These are phyloP conservation scores for Phytophthora meadii DNA, from an alignment of 352 stramenopile genomes.

Conservation along the genomic window DNA sequence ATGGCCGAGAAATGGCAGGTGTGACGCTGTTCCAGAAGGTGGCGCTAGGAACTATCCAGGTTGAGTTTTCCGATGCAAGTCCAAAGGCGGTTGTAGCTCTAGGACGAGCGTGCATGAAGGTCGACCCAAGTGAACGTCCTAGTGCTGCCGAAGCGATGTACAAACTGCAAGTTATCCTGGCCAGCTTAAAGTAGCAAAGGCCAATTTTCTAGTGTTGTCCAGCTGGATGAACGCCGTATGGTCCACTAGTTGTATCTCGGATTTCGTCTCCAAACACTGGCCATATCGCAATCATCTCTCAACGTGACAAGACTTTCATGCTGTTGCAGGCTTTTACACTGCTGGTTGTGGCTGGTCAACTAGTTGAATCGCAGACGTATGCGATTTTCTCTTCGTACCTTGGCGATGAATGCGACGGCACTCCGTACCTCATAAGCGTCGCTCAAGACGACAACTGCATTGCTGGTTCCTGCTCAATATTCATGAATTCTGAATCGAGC, in stretches of 20 bases:
- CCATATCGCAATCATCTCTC: no score
- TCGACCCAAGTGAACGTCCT: conserved; percentile 30
- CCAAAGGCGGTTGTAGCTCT: conserved; percentile 15
- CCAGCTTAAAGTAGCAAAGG: not conserved
- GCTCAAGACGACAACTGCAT: conserved; percentile 9
- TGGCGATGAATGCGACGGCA: conserved; percentile 15
- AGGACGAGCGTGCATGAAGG: conserved; percentile 20
- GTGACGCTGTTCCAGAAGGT: conserved; percentile 21
- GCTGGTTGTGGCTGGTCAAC: not conserved
- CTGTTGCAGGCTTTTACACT: not conserved
- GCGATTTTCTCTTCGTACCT: conserved; percentile 13
- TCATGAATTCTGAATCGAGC: not conserved
- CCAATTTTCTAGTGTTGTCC: no score
- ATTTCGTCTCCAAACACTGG: no score
- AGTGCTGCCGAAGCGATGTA: conserved; percentile 37
- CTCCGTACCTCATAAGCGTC: conserved; percentile 6
- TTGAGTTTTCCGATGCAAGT: conserved; percentile 29
- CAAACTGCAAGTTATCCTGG: conserved; percentile 20
- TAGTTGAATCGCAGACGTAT: conserved; percentile 4
- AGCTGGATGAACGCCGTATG: not conserved
- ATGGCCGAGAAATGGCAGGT: conserved; percentile 7
- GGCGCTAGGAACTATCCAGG: conserved; percentile 15
- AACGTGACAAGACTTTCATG: not conserved
- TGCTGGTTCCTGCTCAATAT: not conserved
- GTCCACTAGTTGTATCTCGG: not conserved